Evolutionary conservation across 305 asterid genomes (phyloP).

Genomic region (Fraxinus paxiana): DNA sequence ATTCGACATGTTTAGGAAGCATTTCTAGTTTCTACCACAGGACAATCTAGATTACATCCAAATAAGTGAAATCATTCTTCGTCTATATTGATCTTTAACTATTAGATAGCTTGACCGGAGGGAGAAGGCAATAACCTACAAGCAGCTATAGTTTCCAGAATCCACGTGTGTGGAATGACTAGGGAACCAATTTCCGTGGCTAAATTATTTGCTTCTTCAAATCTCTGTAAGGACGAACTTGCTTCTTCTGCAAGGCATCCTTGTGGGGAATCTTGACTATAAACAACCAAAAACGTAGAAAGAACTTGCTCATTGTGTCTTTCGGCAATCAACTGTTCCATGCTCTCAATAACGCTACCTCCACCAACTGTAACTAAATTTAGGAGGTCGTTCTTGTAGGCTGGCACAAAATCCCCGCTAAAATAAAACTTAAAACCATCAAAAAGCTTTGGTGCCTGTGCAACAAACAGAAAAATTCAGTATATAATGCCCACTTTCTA

Average conservation of each 20-base stretch:
- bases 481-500: neutral
- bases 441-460: constrained; percentile 74
- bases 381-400: constrained; percentile 55
- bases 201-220: constrained; percentile 42
- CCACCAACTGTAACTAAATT: constrained; percentile 69
- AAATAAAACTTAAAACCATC: constrained; percentile 53
- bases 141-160: constrained; percentile 79
- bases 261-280: constrained; percentile 41
- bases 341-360: constrained; percentile 42
- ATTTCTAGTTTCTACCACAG: neutral
- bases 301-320: constrained; percentile 13
- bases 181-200: constrained; percentile 34
- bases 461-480: constrained; percentile 3
- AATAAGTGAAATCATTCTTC: neutral
- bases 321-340: constrained; percentile 35
- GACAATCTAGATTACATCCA: neutral
- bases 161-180: constrained; percentile 74
- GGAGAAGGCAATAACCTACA: constrained; percentile 40
- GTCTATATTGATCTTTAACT: neutral
- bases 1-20: neutral
- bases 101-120: neutral
- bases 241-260: constrained; percentile 38
- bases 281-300: constrained; percentile 42
- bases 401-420: constrained; percentile 51
- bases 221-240: constrained; percentile 28